A percentile compares a stretch with the other conserved stretches of the same genome.
phyloP scores from a whole-genome alignment of 164 flowering plant species.

The Vitis cinerea region DNA sequence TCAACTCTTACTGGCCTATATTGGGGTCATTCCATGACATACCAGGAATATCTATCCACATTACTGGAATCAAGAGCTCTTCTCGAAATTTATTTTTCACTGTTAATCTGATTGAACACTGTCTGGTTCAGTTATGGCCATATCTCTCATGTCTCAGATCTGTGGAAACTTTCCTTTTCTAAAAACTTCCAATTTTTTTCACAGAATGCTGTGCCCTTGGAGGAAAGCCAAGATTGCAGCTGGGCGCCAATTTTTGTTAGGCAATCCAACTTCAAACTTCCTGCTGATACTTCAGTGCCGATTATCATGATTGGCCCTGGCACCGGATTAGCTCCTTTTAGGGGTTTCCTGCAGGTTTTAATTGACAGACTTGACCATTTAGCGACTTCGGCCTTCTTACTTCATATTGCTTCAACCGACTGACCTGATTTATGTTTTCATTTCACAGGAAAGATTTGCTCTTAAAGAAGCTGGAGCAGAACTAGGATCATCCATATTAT shows the following conservation, averaged over 20 bases:
- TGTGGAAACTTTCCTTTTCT: neutral
- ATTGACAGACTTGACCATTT: neutral
- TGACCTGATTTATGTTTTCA: neutral
- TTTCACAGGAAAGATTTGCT: slow-evolving; percentile 81
- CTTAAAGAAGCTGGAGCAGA: slow-evolving; percentile 77
- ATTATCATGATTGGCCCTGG: slow-evolving; percentile 98
- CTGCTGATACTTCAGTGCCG: slow-evolving; percentile 72
- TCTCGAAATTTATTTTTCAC: neutral
- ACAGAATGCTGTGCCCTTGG: slow-evolving; percentile 71
- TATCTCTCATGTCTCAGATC: too few relatives aligned
- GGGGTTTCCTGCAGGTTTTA: slow-evolving; percentile 93
- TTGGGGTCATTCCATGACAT: neutral
- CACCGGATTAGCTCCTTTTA: slow-evolving; percentile 98
- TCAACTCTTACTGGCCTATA: neutral
- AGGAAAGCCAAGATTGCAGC: slow-evolving; percentile 69
- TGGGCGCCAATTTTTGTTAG: slow-evolving; percentile 89
- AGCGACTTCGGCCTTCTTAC: neutral
- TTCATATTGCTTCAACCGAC: neutral
- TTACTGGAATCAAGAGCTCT: neutral
- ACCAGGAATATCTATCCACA: neutral
- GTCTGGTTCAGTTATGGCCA: neutral
- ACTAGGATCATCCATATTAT: slow-evolving; percentile 71
- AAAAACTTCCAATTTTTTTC: neutral
- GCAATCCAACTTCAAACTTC: slow-evolving; percentile 90
- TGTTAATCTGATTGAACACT: neutral